These are phyloP conservation scores for Scalesia atractyloides DNA, from an alignment of 129 eudicot genomes.

Conservation along the genomic window DNA sequence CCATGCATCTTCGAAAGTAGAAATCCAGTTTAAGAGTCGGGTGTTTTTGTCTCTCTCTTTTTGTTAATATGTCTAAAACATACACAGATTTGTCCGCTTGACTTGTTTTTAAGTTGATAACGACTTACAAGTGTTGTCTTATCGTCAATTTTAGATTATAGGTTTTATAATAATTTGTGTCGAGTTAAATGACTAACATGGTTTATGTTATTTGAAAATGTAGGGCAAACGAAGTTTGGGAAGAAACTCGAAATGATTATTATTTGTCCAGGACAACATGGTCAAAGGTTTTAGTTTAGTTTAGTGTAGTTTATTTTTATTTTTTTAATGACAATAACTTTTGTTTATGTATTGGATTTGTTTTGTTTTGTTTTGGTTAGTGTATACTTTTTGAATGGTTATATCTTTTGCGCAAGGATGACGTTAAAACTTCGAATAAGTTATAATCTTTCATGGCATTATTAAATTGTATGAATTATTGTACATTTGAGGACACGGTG, in stretches of 20 bases:
- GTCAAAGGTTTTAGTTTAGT: background rate
- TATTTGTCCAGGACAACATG: background rate
- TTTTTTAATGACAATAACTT: background rate
- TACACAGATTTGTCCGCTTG: no score
- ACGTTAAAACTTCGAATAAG: background rate
- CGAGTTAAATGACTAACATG: background rate
- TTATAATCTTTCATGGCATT: background rate
- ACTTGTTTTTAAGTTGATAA: background rate
- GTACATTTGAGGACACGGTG: no score
- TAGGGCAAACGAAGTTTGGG: constrained; percentile 3
- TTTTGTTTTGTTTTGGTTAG: background rate
- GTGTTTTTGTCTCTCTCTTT: no score
- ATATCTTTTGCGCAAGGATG: background rate
- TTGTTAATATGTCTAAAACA: no score
- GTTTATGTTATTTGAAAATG: background rate
- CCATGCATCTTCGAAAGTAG: no score
- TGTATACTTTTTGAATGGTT: background rate
- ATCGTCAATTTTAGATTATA: background rate
- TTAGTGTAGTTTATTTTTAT: background rate
- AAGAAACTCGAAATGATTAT: background rate
- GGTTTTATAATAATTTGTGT: background rate
- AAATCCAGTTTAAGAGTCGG: no score
- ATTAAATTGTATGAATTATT: background rate
- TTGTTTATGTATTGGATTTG: background rate
- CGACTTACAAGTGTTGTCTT: background rate